phyloP scores from a whole-genome alignment of 257 asterid genomes.

The Asclepias syriaca region DNA sequence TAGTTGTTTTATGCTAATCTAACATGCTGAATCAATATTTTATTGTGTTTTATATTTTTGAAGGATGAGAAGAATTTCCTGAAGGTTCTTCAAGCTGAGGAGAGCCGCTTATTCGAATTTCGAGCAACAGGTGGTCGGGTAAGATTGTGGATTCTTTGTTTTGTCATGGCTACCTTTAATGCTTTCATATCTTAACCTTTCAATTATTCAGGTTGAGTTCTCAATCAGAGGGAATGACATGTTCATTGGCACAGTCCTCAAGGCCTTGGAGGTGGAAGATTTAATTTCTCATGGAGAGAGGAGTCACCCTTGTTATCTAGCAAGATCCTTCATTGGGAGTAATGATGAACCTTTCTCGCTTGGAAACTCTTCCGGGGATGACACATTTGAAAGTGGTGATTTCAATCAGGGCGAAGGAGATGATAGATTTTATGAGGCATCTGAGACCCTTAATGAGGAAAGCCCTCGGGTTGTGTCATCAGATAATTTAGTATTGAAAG shows the following conservation, averaged over 20 bases:
- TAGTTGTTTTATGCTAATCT: background rate
- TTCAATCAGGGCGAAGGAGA: constrained; percentile 63
- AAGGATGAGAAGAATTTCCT: constrained; percentile 54
- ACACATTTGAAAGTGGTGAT: constrained; percentile 29
- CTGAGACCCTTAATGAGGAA: constrained; percentile 74
- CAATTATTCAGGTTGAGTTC: constrained; percentile 68
- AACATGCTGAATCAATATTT: background rate
- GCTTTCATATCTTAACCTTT: constrained; percentile 15
- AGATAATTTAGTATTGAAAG: constrained; percentile 35
- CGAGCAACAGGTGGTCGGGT: constrained; percentile 98
- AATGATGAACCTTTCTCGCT: constrained; percentile 49
- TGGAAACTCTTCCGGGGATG: constrained; percentile 31
- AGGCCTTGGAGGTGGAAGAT: constrained; percentile 89
- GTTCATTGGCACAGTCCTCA: constrained; percentile 83
- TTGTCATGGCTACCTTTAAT: constrained; percentile 9
- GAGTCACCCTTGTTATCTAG: constrained; percentile 53
- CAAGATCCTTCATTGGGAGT: constrained; percentile 79
- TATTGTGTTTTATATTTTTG: background rate
- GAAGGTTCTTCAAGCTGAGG: constrained; percentile 84
- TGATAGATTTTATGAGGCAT: constrained; percentile 86
- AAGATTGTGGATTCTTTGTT: constrained; percentile 25
- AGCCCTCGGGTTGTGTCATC: constrained; percentile 41
- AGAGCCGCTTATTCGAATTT: constrained; percentile 75
- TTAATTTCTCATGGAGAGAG: constrained; percentile 46
- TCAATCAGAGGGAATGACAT: constrained; percentile 67